These are phyloP conservation scores for Dictyostelium purpureum DNA, from an alignment of 78 protist genomes.

Conservation along the genomic window DNA sequence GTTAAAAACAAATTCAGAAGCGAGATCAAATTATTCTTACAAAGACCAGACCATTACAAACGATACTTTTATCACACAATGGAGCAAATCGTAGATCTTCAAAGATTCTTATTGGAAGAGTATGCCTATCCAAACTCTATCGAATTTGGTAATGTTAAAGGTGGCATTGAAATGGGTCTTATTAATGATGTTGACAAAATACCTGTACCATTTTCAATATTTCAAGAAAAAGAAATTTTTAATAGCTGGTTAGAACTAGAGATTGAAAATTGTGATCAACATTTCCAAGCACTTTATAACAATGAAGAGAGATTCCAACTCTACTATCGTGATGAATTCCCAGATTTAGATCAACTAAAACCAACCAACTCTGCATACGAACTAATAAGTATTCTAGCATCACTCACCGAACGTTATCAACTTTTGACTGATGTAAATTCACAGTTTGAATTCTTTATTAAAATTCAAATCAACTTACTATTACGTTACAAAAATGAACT, in stretches of 20 bases:
- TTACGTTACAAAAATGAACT: conserved; percentile 30
- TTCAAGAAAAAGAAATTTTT: conserved; percentile 12
- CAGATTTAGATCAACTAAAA: conserved; percentile 34
- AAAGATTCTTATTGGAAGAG: background rate
- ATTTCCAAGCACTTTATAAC: background rate
- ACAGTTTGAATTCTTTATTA: conserved; percentile 45
- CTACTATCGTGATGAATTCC: conserved; percentile 21
- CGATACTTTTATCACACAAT: conserved; percentile 41
- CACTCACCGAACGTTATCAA: conserved; percentile 32
- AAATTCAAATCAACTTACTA: conserved; percentile 52
- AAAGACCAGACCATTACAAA: background rate
- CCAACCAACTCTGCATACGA: conserved; percentile 65
- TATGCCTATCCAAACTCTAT: conserved; percentile 57
- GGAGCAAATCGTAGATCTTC: conserved; percentile 28
- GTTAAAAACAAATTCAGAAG: conserved; percentile 16
- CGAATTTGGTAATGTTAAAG: background rate
- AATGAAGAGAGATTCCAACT: conserved; percentile 5
- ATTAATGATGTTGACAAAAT: background rate
- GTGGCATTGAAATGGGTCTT: background rate
- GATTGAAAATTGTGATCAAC: conserved; percentile 28
- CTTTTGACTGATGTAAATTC: background rate
- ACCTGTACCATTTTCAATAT: conserved; percentile 37
- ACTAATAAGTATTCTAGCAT: background rate
- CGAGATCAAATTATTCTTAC: conserved; percentile 3
- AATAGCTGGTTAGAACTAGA: conserved; percentile 52